These are phyloP conservation scores for Capsicum pubescens DNA, from an alignment of 257 asterid species.

Conservation along the genomic window DNA sequence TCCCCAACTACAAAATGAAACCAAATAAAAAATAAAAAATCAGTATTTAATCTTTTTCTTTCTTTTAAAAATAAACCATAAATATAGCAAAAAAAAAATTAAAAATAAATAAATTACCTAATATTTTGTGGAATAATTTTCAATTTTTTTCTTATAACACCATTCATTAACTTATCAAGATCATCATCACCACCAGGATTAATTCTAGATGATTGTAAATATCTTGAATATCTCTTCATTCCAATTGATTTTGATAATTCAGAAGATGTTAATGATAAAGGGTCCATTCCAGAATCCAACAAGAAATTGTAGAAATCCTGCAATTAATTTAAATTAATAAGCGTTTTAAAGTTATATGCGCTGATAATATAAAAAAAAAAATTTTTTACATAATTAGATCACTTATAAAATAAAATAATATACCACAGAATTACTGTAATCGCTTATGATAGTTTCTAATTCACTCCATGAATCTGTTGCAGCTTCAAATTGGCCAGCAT, in stretches of 20 bases:
- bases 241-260: conserved; percentile 50
- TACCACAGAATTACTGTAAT: conserved; percentile 75
- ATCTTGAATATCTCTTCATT: conserved; percentile 63
- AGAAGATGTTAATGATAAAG: conserved; percentile 61
- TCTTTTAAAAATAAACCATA: neutral
- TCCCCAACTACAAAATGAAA: conserved; percentile 66
- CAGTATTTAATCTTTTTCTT: neutral
- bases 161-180: conserved; percentile 71
- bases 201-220: conserved; percentile 55
- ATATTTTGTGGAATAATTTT: conserved; percentile 70
- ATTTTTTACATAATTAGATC: neutral
- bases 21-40: too few species aligned
- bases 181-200: conserved; percentile 63
- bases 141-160: conserved; percentile 70
- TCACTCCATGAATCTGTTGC: conserved; percentile 73
- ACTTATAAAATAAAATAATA: neutral
- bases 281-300: conserved; percentile 76
- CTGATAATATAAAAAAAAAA: neutral
- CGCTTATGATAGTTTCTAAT: conserved; percentile 57
- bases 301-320: conserved; percentile 94
- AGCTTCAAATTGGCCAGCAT: conserved; percentile 54
- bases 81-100: neutral
- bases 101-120: conserved; percentile 42
- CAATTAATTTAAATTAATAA: neutral
- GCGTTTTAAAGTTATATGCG: neutral